Evolutionary conservation across 179 eudicot genomes (phyloP), one percentile per base, ranked within the genome.

Genomic region (Gypsophila paniculata): DNA sequence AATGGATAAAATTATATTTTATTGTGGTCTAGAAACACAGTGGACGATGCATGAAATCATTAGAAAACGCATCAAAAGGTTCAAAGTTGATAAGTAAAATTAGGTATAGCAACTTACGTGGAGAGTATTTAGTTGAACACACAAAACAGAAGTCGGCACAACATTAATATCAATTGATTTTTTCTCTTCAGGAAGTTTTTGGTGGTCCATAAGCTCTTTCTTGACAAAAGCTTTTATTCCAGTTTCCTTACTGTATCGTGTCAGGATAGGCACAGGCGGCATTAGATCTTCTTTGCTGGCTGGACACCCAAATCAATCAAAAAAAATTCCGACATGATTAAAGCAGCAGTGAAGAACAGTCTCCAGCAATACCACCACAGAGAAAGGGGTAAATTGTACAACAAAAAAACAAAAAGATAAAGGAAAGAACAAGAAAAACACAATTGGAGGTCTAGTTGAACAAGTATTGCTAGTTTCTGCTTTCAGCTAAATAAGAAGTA

Each of bases 201-300:
- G 88, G 78, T 93, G 88, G 73, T 92, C 99, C 75, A 79, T 74
- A 59, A 83, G 64, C 70, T 95, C 99, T 86, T 90, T 90, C 86
- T 92, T 95, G 44, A 92, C 96, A 79, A 92, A 92, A 71, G 93
- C 90, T 76, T 89, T 95, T 36, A 95, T 85, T 77, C 95, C 98
- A 78, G 79, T 75, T 82, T 95, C 99, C 76, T 78, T 95, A 65
- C 84, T 76, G 82, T 87, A 85, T 87, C 98, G 82, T 25, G 98
- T 95, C 71, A 95, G 91, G 81, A 85, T 79, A 61, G 99, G 99
- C 63, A 89, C 89, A 68, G 99, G 93, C 63, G 99, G 99, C 68
- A 92, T 81, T 59, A 95, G 76, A 69, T 95, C 99, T 66, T 89
- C 98, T 79, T 87, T 95, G 83, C 78, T 88, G 73, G 91, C 98